phyloP scores from a whole-genome alignment of 441 rosid genomes.

The Croton setiger region DNA sequence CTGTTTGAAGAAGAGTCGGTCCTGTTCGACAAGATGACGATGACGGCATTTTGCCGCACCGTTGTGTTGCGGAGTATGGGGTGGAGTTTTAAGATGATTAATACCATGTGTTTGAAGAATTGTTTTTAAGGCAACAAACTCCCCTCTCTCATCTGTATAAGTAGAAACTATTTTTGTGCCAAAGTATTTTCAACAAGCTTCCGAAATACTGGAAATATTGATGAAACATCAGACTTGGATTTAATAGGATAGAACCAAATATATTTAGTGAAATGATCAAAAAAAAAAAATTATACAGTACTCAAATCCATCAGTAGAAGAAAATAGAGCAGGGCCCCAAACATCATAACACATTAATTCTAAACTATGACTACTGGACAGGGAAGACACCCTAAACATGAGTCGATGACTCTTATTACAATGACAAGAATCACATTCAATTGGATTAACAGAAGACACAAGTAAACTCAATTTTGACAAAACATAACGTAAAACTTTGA shows the following conservation, averaged over 20 bases:
- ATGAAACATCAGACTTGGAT: not conserved
- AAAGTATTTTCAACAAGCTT: not conserved
- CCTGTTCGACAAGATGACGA: not conserved
- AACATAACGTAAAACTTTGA: not conserved
- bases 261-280: not conserved
- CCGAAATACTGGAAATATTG: not conserved
- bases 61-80: not conserved
- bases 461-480: not conserved
- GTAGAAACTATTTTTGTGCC: not conserved
- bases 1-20: not conserved
- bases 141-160: not conserved
- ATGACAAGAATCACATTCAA: not conserved
- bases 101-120: not conserved
- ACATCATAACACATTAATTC: not conserved
- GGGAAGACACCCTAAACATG: not conserved
- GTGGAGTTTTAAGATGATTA: not conserved
- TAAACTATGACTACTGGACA: not conserved
- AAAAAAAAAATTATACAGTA: not conserved
- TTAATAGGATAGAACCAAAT: not conserved
- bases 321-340: not conserved
- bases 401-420: conserved; percentile 6
- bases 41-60: not conserved
- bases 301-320: not conserved
- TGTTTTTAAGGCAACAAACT: not conserved
- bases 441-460: not conserved